phyloP scores from a whole-genome alignment of 805 yeast species.

The Ogataea pignaliae region DNA sequence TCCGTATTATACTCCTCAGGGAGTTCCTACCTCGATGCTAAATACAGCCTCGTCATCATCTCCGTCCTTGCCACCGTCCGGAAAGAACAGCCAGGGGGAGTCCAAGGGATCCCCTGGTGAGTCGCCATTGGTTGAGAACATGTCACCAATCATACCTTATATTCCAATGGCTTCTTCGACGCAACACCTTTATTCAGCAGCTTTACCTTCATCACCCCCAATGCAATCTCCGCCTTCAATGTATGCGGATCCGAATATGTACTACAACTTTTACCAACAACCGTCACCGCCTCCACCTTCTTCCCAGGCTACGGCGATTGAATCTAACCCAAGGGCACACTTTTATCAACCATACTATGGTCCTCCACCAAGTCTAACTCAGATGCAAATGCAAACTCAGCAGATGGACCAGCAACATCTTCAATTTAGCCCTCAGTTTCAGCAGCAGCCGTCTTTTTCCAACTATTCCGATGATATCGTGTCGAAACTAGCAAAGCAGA shows the following conservation, averaged over 20 bases:
- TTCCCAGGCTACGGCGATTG: too few relatives aligned
- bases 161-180: not conserved
- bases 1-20: constrained; percentile 17
- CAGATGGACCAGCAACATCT: constrained; percentile 3
- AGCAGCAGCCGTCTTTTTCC: not conserved
- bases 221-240: constrained; percentile 9
- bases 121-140: constrained; percentile 11
- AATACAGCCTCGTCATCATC: constrained; percentile 6
- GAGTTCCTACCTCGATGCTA: not conserved
- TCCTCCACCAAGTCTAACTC: not conserved
- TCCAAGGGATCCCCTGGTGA: constrained; percentile 14
- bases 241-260: constrained; percentile 14
- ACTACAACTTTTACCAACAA: constrained; percentile 5
- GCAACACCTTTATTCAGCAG: constrained; percentile 1
- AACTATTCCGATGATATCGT: constrained; percentile 10
- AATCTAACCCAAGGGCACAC: too few relatives aligned
- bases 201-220: not conserved
- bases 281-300: constrained; percentile 4
- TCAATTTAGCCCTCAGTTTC: constrained; percentile 1
- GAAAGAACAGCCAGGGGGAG: constrained; percentile 9
- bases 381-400: constrained; percentile 6
- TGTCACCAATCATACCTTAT: not conserved
- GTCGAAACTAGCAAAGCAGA: constrained; percentile 39
- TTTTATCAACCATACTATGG: too few relatives aligned
- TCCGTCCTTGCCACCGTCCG: constrained; percentile 10